These are phyloP conservation scores for Xanthoceras sorbifolium DNA, from an alignment of 345 rosid genomes.

Conservation along the genomic window DNA sequence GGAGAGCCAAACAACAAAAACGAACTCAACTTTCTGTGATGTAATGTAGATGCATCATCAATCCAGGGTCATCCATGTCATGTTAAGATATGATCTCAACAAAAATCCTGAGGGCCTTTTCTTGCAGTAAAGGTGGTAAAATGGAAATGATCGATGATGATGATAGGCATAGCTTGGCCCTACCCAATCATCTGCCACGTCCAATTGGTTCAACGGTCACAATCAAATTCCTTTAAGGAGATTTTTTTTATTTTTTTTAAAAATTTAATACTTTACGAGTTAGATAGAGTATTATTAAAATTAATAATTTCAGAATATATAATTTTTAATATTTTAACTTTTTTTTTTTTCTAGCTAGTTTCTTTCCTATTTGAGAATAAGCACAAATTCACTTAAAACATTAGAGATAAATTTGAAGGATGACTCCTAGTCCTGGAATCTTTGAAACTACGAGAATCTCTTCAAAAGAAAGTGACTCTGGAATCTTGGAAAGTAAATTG, in stretches of 20 bases:
- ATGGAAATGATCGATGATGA: background rate
- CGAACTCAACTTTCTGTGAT: background rate
- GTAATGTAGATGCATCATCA: background rate
- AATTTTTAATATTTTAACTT: no score
- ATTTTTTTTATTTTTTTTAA: no score
- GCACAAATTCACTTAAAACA: background rate
- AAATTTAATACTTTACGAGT: no score
- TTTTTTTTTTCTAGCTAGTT: no score
- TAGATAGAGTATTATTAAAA: no score
- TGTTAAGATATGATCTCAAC: background rate
- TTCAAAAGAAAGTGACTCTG: background rate
- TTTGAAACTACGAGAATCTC: background rate
- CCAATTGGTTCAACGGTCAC: no score
- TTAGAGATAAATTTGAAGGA: background rate
- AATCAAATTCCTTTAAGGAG: no score
- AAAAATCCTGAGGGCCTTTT: background rate
- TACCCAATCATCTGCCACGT: background rate
- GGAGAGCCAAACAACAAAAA: background rate
- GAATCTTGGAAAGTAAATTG: background rate
- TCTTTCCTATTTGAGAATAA: background rate
- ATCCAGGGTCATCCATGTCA: background rate
- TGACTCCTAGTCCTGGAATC: background rate
- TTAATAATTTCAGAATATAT: no score
- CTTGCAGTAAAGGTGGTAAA: constrained; percentile 4
- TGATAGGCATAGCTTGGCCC: background rate